Percentiles rank a stretch among this genome's conserved stretches.
Conservation (phyloP, 2,329 filamentous ascomycete genomes). For the Cephalotrichum gorgonifer region DNA sequence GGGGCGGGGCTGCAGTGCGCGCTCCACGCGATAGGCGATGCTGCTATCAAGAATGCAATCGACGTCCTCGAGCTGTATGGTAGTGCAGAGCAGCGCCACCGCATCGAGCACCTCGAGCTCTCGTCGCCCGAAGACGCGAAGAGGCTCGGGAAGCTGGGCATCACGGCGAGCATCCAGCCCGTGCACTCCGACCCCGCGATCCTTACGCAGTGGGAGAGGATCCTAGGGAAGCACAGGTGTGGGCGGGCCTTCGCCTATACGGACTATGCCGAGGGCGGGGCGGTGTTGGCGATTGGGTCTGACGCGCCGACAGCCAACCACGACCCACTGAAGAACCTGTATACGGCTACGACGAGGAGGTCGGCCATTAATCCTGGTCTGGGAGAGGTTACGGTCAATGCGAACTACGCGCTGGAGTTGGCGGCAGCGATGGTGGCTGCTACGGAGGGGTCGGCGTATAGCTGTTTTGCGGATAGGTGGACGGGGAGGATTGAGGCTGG, state of each 20-base stretch:
- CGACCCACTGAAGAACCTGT: conserved; percentile 42
- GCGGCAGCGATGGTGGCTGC: conserved; percentile 43
- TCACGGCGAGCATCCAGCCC: conserved; percentile 49
- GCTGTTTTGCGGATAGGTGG: conserved; percentile 44
- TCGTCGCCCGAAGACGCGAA: conserved; percentile 41
- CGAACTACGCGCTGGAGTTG: conserved; percentile 40
- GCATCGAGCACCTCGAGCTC: conserved; percentile 57
- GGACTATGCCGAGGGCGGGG: conserved; percentile 46
- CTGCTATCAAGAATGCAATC: conserved; percentile 46
- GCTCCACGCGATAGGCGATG: conserved; percentile 56
- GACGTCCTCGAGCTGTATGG: conserved; percentile 39
- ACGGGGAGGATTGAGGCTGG: conserved; percentile 42
- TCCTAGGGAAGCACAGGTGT: conserved; percentile 44
- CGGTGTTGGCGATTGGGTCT: conserved; percentile 44
- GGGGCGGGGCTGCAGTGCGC: conserved; percentile 47
- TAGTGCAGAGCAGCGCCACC: conserved; percentile 38
- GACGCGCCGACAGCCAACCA: conserved; percentile 52
- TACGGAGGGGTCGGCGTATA: conserved; percentile 45
- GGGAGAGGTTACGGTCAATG: no score
- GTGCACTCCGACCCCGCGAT: conserved; percentile 52
- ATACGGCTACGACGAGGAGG: conserved; percentile 46
- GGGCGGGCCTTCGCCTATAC: conserved; percentile 52
- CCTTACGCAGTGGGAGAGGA: conserved; percentile 46
- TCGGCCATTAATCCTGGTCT: no score
- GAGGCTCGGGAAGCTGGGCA: conserved; percentile 45